These are phyloP conservation scores for Candida sonorensis DNA, from an alignment of 805 yeast genomes.

Conservation along the genomic window DNA sequence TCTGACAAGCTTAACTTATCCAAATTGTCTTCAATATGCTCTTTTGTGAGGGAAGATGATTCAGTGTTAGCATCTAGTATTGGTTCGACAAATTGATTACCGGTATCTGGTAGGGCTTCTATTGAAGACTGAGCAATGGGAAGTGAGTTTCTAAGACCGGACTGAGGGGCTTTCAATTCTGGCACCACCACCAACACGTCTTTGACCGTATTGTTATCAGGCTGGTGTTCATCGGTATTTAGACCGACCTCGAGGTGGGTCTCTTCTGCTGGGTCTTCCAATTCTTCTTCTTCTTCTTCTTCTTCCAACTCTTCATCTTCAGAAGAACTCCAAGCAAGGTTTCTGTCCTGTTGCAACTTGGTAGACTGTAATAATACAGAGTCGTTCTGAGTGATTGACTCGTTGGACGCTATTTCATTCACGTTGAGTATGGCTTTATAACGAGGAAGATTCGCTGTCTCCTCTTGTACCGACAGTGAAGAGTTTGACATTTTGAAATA, in stretches of 20 bases:
- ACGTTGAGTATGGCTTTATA: slow-evolving; percentile 23
- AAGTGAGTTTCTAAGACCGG: no score
- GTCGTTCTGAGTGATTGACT: slow-evolving; percentile 4
- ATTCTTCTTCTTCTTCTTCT: not conserved
- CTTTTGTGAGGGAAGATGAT: no score
- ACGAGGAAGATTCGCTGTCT: slow-evolving; percentile 17
- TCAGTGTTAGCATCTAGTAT: no score
- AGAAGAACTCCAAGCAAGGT: slow-evolving; percentile 7
- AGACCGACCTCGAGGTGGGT: no score
- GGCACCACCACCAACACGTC: not conserved
- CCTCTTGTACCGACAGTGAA: no score
- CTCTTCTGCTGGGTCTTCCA: not conserved
- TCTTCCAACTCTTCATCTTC: slow-evolving; percentile 5
- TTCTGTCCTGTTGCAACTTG: not conserved
- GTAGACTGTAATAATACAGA: no score
- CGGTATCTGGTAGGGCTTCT: no score
- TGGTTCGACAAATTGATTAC: no score
- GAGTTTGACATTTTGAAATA: no score
- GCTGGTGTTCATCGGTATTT: not conserved
- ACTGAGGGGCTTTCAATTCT: not conserved
- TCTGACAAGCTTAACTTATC: no score
- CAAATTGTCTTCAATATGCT: not conserved
- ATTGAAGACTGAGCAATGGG: no score
- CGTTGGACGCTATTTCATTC: slow-evolving; percentile 18
- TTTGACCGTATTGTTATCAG: not conserved